Conservation (phyloP, 768 basidiomycete species). For the Gloeophyllum trabeum region DNA sequence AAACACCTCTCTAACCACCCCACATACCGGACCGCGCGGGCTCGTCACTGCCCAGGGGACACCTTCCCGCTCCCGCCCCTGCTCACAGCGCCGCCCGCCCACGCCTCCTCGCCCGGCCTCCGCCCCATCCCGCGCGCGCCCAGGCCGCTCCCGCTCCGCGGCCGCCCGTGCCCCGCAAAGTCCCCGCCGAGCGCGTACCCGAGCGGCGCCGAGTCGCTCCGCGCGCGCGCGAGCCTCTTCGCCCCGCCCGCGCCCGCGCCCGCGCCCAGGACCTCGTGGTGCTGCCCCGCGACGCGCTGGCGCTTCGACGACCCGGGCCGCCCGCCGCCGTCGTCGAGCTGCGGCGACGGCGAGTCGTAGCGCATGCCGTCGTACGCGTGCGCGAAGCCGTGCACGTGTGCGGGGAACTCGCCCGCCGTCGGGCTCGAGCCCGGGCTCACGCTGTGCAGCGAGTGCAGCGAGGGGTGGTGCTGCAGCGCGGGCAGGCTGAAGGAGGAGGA, state of each 20-base stretch:
- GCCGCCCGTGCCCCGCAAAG: constrained; percentile 22
- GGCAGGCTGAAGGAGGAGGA: constrained; percentile 14
- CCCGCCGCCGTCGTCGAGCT: constrained; percentile 31
- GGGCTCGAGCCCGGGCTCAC: constrained; percentile 42
- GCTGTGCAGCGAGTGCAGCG: constrained; percentile 33
- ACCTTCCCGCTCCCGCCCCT: constrained; percentile 2
- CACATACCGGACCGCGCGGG: too few relatives aligned
- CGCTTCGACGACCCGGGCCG: constrained; percentile 31
- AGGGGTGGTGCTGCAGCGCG: constrained; percentile 25
- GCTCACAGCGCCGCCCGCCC: constrained; percentile 4
- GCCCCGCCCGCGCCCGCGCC: constrained; percentile 10
- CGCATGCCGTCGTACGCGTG: constrained; percentile 27
- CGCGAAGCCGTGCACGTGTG: constrained; percentile 13
- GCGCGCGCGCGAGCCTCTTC: constrained; percentile 41
- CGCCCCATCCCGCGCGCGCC: constrained; percentile 9
- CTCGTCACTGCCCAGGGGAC: background rate
- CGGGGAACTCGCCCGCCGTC: constrained; percentile 34
- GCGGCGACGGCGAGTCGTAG: constrained; percentile 36
- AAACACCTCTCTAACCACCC: too few relatives aligned
- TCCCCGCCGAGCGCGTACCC: constrained; percentile 32
- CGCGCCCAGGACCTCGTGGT: constrained; percentile 1
- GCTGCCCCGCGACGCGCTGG: constrained; percentile 27
- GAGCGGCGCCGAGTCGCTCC: constrained; percentile 60
- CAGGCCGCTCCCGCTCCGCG: constrained; percentile 25
- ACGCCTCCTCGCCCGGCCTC: constrained; percentile 4